Evolutionary conservation across 352 stramenopile genomes (phyloP), one percentile per base, ranked within the genome.

Genomic region (Pythium aristosporum): DNA sequence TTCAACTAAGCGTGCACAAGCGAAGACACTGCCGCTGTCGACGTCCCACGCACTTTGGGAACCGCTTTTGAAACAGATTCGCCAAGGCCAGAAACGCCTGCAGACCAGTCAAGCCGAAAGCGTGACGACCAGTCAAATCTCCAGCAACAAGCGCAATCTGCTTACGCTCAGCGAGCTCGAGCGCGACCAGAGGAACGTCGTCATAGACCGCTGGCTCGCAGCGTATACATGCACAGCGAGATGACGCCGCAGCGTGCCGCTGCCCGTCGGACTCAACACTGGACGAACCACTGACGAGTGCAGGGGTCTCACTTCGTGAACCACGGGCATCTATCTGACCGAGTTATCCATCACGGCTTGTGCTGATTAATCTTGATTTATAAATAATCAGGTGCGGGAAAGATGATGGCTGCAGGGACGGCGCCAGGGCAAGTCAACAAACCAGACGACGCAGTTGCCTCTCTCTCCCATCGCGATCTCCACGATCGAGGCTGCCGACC

Each of bases 191-290:
- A 18, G 20, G 21, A 60, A 60, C 25, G 20, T 37, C 15, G 10
- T 60, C 8, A 37, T 60, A 13, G 1, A 37, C n/a, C 36, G 53
- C 15, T 60, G 53, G 53, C 21, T 36, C 16, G 53, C 20, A 46
- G 37, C 37, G 23, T 30, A 41, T 37, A 16, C 20, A n/a, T n/a
- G n/a, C n/a, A n/a, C n/a, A n/a, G n/a, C n/a, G 43, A 25, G 15
- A 25, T 39, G 34, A 39, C 34, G 18, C 18, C n/a, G n/a, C n/a
- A n/a, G n/a, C n/a, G n/a, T n/a, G n/a, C n/a, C n/a, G n/a, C n/a
- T n/a, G n/a, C n/a, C n/a, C n/a, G n/a, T n/a, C n/a, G 18, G 8
- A 25, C 10, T 49, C 43, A 28, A 13, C 43, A 28, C 16, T 30
- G 3, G 25, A 30, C 25, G 25, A 30, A n/a, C n/a, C n/a, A n/a